These are phyloP conservation scores for Leccinum rimulosum DNA, from an alignment of 768 basidiomycete genomes.

Conservation along the genomic window DNA sequence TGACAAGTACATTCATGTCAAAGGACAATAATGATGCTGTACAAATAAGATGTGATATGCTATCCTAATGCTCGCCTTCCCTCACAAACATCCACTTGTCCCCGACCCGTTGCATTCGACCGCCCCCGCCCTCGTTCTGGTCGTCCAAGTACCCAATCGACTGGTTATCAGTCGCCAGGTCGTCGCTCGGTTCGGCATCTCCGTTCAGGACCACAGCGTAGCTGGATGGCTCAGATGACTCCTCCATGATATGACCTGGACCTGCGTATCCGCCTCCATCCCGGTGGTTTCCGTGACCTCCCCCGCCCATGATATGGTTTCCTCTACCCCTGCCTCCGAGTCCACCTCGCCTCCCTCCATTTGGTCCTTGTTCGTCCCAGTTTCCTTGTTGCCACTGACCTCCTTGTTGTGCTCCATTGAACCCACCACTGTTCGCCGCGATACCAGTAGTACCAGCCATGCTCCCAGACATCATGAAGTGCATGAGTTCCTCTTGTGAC, in stretches of 20 bases:
- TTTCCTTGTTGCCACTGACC: constrained; percentile 24
- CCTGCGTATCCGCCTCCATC: constrained; percentile 37
- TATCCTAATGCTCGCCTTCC: constrained; percentile 26
- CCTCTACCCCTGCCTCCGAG: constrained; percentile 35
- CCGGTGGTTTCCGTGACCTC: constrained; percentile 47
- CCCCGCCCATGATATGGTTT: constrained; percentile 31
- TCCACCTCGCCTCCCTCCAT: constrained; percentile 36
- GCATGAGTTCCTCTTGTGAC: constrained; percentile 74
- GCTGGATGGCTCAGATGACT: constrained; percentile 36
- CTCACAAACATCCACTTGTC: constrained; percentile 73
- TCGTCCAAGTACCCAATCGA: constrained; percentile 1
- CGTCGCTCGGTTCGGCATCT: constrained; percentile 29
- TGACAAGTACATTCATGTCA: not conserved
- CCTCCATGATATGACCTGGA: constrained; percentile 9
- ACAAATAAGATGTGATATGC: constrained; percentile 24
- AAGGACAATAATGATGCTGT: constrained; percentile 7
- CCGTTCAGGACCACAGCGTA: constrained; percentile 63
- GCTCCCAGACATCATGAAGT: constrained; percentile 54
- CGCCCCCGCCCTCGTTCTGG: constrained; percentile 26
- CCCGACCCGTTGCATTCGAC: constrained; percentile 66
- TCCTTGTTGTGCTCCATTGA: constrained; percentile 17
- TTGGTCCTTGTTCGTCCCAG: constrained; percentile 33
- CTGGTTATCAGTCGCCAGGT: not conserved
- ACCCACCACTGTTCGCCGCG: constrained; percentile 7
- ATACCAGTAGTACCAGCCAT: constrained; percentile 21